These are phyloP conservation scores for Triticum aestivum DNA, from an alignment of 176 grass and related monocot genomes.

Conservation along the genomic window IWGSC_CS_RefSeq_v2.1 NC_057800.1:465391661-465392160, in stretches of 20 bases:
- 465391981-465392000: constrained; percentile 39
- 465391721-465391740: background rate
- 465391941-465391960: constrained; percentile 81
- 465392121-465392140: constrained; percentile 95
- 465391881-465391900: constrained; percentile 77
- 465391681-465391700: background rate
- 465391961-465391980: constrained; percentile 93
- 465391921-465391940: constrained; percentile 82
- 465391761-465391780: constrained; percentile 48
- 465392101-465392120: constrained; percentile 80
- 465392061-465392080: constrained; percentile 59
- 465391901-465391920: constrained; percentile 66
- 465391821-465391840: constrained; percentile 90
- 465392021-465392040: background rate
- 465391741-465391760: background rate
- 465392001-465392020: constrained; percentile 5
- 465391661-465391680: constrained; percentile 21
- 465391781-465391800: constrained; percentile 74
- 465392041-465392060: constrained; percentile 11
- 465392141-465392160: constrained; percentile 97
- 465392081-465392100: constrained; percentile 81
- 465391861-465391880: constrained; percentile 80
- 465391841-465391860: constrained; percentile 91
- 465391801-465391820: constrained; percentile 96
- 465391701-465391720: background rate